Conservation (phyloP, 805 yeast species). For the Zygosaccharomyces bisporus region DNA sequence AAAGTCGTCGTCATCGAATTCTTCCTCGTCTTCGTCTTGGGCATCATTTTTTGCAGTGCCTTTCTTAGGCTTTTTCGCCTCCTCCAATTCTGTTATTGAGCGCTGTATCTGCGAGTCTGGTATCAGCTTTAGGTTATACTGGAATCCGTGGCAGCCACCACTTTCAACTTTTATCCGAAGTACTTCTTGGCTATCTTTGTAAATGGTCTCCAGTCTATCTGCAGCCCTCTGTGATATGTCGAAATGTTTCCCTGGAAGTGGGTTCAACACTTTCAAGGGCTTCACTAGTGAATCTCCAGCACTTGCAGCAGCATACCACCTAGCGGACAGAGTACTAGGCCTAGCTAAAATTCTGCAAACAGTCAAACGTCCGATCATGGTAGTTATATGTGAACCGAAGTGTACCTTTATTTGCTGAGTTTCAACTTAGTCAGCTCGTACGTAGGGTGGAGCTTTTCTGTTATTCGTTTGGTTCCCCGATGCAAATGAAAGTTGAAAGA, state of each 20-base stretch:
- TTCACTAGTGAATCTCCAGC: slow-evolving; percentile 15
- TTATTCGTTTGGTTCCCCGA: not conserved
- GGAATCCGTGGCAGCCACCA: slow-evolving; percentile 99
- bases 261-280: slow-evolving; percentile 27
- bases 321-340: not conserved
- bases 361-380: slow-evolving; percentile 6
- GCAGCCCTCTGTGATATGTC: slow-evolving; percentile 31
- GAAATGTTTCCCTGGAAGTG: slow-evolving; percentile 20
- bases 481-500: not conserved
- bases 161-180: slow-evolving; percentile 77
- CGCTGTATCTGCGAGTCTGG: slow-evolving; percentile 37
- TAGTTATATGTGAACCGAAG: not conserved
- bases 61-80: not conserved
- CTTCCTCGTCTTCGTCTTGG: slow-evolving; percentile 12
- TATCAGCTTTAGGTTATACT: slow-evolving; percentile 69
- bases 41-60: slow-evolving; percentile 2
- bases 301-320: slow-evolving; percentile 4
- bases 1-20: slow-evolving; percentile 33
- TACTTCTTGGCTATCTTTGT: slow-evolving; percentile 39
- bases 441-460: not conserved
- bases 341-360: not conserved
- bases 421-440: slow-evolving; percentile 1
- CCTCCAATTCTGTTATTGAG: slow-evolving; percentile 16
- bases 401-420: not conserved
- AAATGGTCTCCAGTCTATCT: slow-evolving; percentile 26